These are phyloP conservation scores for Pyrenochaeta sp. DNA, from an alignment of 2,329 filamentous ascomycete genomes.

Conservation along the genomic window DNA sequence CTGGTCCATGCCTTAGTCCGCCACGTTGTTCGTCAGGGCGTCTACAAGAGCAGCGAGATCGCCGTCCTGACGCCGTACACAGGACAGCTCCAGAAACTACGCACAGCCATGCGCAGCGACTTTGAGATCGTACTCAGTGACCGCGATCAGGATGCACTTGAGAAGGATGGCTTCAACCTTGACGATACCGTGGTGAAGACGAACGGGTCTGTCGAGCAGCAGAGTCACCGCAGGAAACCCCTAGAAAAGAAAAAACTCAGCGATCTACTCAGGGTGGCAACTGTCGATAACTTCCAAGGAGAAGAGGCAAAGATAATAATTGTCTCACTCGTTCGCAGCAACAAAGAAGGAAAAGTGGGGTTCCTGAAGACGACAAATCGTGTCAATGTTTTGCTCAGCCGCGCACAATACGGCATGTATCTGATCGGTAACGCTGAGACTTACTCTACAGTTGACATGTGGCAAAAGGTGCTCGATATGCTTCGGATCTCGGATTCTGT, in stretches of 20 bases:
- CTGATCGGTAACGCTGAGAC: constrained; percentile 73
- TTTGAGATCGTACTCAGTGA: constrained; percentile 73
- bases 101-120: constrained; percentile 53
- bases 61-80: constrained; percentile 74
- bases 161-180: constrained; percentile 30
- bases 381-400: constrained; percentile 73
- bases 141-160: constrained; percentile 65
- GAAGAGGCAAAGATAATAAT: constrained; percentile 78
- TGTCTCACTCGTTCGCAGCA: constrained; percentile 76
- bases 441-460: constrained; percentile 67
- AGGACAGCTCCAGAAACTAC: constrained; percentile 65
- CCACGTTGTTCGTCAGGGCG: constrained; percentile 72
- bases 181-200: constrained; percentile 2
- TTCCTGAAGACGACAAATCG: constrained; percentile 73
- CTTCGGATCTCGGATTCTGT: constrained; percentile 47
- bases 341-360: constrained; percentile 64
- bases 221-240: constrained; percentile 16
- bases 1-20: constrained; percentile 70
- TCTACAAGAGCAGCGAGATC: constrained; percentile 68
- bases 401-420: constrained; percentile 75
- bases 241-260: constrained; percentile 32
- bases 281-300: constrained; percentile 80
- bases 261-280: constrained; percentile 59
- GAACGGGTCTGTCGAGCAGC: not conserved
- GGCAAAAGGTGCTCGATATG: constrained; percentile 65